These are phyloP conservation scores for Angomonas ambiguus DNA, from an alignment of 208 protist species.

Conservation along the genomic window DNA sequence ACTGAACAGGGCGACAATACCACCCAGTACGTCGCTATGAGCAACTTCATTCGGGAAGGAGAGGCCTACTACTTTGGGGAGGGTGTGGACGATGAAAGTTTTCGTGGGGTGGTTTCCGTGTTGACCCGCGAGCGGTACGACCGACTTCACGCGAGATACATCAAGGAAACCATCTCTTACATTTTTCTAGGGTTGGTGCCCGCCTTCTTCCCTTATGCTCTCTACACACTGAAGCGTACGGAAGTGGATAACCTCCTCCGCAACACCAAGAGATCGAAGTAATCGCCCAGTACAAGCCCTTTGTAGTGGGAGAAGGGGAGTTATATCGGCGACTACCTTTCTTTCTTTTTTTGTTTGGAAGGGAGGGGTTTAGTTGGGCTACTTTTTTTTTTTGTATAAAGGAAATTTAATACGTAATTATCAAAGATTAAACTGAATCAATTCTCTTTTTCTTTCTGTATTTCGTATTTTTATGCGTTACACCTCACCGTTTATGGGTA, in stretches of 20 bases:
- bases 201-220: conserved; percentile 54
- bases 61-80: conserved; percentile 73
- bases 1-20: conserved; percentile 47
- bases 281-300: background rate
- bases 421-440: background rate
- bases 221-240: conserved; percentile 72
- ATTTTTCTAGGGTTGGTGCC: conserved; percentile 74
- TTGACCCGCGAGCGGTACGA: conserved; percentile 82
- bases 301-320: background rate
- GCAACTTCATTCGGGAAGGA: conserved; percentile 80
- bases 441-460: conserved; percentile 5
- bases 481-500: background rate
- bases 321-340: no score
- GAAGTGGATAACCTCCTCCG: conserved; percentile 69
- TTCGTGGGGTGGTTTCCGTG: conserved; percentile 77
- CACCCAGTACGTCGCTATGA: conserved; percentile 47
- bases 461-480: conserved; percentile 6
- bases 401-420: conserved; percentile 6
- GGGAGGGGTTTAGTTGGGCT: conserved; percentile 5
- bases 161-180: conserved; percentile 73
- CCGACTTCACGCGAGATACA: conserved; percentile 66
- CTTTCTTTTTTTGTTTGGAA: conserved; percentile 9
- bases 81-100: conserved; percentile 70
- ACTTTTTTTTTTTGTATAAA: conserved; percentile 5
- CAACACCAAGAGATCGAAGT: conserved; percentile 45